These are phyloP conservation scores for Xylaria curta DNA, from an alignment of 495 filamentous ascomycete genomes.

Conservation along the genomic window DNA sequence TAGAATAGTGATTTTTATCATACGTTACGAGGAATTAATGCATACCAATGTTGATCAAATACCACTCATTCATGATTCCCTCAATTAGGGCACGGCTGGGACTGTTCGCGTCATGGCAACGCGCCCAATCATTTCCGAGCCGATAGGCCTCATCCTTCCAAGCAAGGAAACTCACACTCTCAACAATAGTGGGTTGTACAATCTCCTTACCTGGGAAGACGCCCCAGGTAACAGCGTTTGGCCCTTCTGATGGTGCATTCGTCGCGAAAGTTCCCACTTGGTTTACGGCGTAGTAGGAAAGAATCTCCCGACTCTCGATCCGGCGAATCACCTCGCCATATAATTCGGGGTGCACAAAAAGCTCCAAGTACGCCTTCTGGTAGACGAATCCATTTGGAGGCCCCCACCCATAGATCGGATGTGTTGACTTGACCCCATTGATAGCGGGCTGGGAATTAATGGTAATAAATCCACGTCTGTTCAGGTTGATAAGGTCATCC, in stretches of 20 bases:
- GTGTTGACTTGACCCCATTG: slow-evolving; percentile 86
- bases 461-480: slow-evolving; percentile 85
- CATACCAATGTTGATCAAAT: slow-evolving; percentile 93
- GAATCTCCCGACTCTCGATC: slow-evolving; percentile 76
- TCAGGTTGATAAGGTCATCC: slow-evolving; percentile 77
- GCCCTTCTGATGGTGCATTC: slow-evolving; percentile 83
- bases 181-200: slow-evolving; percentile 98
- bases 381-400: slow-evolving; percentile 96
- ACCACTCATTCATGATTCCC: slow-evolving; percentile 86
- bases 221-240: slow-evolving; percentile 98
- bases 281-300: slow-evolving; percentile 93
- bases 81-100: slow-evolving; percentile 85
- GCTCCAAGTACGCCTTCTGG: slow-evolving; percentile 96
- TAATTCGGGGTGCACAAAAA: slow-evolving; percentile 80
- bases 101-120: slow-evolving; percentile 78
- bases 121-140: slow-evolving; percentile 91
- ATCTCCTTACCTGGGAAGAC: slow-evolving; percentile 99
- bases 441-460: slow-evolving; percentile 98
- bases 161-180: slow-evolving; percentile 95
- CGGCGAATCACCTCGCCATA: slow-evolving; percentile 79
- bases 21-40: slow-evolving; percentile 28
- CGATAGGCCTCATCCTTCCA: slow-evolving; percentile 99
- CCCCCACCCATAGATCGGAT: slow-evolving; percentile 92
- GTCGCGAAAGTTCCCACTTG: slow-evolving; percentile 80
- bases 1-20: neutral